phyloP scores from a whole-genome alignment of 345 rosid species.

The Psidium friedrichsthalianum region DNA sequence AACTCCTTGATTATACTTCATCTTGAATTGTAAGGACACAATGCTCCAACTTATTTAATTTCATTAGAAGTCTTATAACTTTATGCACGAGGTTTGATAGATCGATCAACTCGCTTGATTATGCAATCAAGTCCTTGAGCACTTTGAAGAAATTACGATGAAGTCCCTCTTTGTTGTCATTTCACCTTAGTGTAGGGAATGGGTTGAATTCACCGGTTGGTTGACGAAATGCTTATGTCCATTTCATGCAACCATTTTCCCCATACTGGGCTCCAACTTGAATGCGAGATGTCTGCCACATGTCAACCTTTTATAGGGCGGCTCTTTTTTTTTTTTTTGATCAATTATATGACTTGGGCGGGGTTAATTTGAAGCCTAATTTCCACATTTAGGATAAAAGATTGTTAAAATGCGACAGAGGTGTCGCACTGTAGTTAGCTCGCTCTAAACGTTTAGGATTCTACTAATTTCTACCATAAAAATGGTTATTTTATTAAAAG shows the following conservation, averaged over 20 bases:
- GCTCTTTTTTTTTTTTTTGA: too few relatives aligned
- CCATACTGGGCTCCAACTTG: neutral
- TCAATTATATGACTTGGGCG: neutral
- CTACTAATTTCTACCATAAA: neutral
- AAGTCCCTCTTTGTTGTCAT: neutral
- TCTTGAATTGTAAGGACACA: neutral
- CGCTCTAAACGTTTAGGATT: neutral
- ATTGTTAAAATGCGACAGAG: neutral
- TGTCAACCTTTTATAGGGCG: neutral
- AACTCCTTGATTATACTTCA: neutral
- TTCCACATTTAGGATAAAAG: neutral
- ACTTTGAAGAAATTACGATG: neutral
- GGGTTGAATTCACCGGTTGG: too few relatives aligned
- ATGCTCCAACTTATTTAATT: neutral
- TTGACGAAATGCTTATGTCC: neutral
- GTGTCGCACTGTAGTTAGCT: neutral
- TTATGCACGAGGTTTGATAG: neutral
- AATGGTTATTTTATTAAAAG: neutral
- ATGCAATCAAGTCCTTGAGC: neutral
- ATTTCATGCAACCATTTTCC: neutral
- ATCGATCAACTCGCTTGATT: neutral
- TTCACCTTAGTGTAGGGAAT: too few relatives aligned
- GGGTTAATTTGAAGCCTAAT: neutral
- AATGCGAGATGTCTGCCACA: neutral
- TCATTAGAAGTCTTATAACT: neutral